Percentiles rank a stretch among this genome's conserved stretches.
Conservation (phyloP, 768 basidiomycete species). For the Rhizopogon roseolus region DNA sequence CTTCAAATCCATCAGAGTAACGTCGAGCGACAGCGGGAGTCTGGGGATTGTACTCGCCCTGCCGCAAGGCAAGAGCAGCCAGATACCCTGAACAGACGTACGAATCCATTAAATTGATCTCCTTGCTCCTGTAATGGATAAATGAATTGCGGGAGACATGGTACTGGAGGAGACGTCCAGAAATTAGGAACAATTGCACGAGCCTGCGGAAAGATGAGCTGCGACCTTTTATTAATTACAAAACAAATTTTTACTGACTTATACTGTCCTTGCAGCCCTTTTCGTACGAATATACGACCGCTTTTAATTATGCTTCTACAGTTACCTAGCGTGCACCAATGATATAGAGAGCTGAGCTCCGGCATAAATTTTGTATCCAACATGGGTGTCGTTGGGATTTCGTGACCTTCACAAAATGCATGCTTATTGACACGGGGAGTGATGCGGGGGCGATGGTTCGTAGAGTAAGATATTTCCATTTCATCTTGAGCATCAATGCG, state of each 20-base stretch:
- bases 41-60: conserved; percentile 58
- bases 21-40: conserved; percentile 54
- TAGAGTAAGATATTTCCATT: conserved; percentile 67
- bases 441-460: conserved; percentile 46
- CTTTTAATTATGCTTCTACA: conserved; percentile 73
- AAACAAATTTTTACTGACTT: conserved; percentile 43
- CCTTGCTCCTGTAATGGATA: conserved; percentile 51
- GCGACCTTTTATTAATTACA: background rate
- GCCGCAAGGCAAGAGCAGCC: conserved; percentile 60
- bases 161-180: conserved; percentile 73
- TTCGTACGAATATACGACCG: conserved; percentile 69
- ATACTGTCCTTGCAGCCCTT: conserved; percentile 71
- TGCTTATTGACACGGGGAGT: conserved; percentile 46
- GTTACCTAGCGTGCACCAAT: conserved; percentile 81
- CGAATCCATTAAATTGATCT: conserved; percentile 62
- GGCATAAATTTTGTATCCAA: conserved; percentile 48
- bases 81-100: conserved; percentile 88
- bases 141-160: conserved; percentile 53
- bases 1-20: conserved; percentile 88
- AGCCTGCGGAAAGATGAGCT: conserved; percentile 36
- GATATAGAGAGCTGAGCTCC: conserved; percentile 64
- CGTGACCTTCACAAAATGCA: conserved; percentile 29
- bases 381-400: conserved; percentile 46
- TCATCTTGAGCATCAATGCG: conserved; percentile 71
- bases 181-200: conserved; percentile 67